A percentile compares a stretch with the other conserved stretches of the same genome.
Evolutionary conservation across 1,139 yeast species (phyloP).

Genomic region (Lodderomyces orthopsilosis): DNA sequence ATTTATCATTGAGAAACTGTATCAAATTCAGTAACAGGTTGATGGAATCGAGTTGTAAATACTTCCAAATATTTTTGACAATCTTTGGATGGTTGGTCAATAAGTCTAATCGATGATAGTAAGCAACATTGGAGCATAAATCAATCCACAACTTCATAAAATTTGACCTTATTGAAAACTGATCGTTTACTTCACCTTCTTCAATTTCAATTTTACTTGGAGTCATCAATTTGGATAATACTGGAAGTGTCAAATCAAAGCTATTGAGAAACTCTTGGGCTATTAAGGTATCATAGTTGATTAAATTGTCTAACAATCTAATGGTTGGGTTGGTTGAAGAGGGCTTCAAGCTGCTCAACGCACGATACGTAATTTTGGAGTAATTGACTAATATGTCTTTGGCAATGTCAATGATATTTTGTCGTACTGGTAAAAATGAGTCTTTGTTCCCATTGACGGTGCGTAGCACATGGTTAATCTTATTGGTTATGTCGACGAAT

Average conservation of each 20-base stretch:
- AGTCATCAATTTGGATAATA: conserved; percentile 59
- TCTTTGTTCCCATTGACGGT: conserved; percentile 16
- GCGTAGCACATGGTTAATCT: conserved; percentile 26
- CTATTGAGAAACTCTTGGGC: conserved; percentile 58
- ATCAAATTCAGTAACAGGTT: conserved; percentile 42
- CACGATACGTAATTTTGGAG: conserved; percentile 65
- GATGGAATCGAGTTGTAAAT: conserved; percentile 54
- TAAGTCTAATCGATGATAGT: conserved; percentile 61
- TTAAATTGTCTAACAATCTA: conserved; percentile 51
- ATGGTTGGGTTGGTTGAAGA: conserved; percentile 62
- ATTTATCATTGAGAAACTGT: conserved; percentile 44
- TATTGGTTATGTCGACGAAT: conserved; percentile 41
- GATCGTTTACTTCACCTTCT: conserved; percentile 24
- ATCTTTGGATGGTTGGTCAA: conserved; percentile 56
- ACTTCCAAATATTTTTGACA: conserved; percentile 64
- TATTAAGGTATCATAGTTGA: conserved; percentile 47
- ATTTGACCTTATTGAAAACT: conserved; percentile 48
- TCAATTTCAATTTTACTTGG: conserved; percentile 50
- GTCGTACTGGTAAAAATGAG: conserved; percentile 8
- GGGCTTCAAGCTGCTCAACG: conserved; percentile 58
- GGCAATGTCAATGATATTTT: conserved; percentile 28
- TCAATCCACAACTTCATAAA: conserved; percentile 63
- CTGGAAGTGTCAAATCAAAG: conserved; percentile 66
- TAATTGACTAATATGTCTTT: conserved; percentile 54
- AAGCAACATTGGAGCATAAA: conserved; percentile 47